phyloP scores from a whole-genome alignment of 768 basidiomycete species.

The Lyophyllum shimeji region DNA sequence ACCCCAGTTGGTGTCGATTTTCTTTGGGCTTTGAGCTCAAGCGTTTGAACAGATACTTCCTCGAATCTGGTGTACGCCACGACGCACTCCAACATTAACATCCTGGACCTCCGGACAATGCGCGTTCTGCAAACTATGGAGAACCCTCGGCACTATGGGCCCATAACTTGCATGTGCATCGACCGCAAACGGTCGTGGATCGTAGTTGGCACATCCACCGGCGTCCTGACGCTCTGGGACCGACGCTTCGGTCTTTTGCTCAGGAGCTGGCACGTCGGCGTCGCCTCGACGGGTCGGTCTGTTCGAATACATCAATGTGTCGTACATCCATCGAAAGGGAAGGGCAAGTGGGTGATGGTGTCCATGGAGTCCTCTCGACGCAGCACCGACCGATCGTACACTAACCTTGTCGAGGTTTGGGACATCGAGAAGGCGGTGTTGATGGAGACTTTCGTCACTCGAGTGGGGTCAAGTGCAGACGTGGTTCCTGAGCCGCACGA shows the following conservation, averaged over 20 bases:
- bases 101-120: constrained; percentile 88
- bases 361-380: constrained; percentile 60
- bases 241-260: constrained; percentile 88
- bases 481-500: constrained; percentile 55
- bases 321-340: constrained; percentile 84
- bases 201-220: constrained; percentile 82
- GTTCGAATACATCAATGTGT: constrained; percentile 71
- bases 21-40: neutral
- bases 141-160: constrained; percentile 83
- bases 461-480: constrained; percentile 46
- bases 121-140: constrained; percentile 71
- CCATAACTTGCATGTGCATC: constrained; percentile 81
- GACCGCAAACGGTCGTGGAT: constrained; percentile 89
- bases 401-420: constrained; percentile 81
- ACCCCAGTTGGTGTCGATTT: neutral
- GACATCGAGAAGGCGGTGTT: constrained; percentile 81
- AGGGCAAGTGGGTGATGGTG: constrained; percentile 89
- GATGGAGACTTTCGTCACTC: constrained; percentile 77
- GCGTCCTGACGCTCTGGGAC: constrained; percentile 91
- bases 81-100: constrained; percentile 69
- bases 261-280: constrained; percentile 82
- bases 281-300: constrained; percentile 47
- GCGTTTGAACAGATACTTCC: constrained; percentile 47
- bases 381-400: constrained; percentile 39
- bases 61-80: constrained; percentile 88